phyloP scores from a whole-genome alignment of 2,329 filamentous ascomycete species.

The Neopestalotiopsis sp. region DNA sequence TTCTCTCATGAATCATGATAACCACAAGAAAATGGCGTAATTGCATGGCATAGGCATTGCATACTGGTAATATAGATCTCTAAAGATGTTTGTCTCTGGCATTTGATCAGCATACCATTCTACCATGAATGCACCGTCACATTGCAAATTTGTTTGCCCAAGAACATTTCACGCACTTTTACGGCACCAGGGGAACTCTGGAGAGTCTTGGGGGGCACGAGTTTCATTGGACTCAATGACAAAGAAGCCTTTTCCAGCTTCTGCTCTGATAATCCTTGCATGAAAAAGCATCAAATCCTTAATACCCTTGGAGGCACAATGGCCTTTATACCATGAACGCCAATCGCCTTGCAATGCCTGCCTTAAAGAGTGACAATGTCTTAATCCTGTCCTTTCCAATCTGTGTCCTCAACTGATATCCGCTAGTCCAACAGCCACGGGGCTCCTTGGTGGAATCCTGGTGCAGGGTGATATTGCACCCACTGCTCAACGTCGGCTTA shows the following conservation, averaged over 20 bases:
- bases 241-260: not conserved
- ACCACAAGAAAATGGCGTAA: not conserved
- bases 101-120: too few species aligned
- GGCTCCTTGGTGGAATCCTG: too few species aligned
- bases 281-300: not conserved
- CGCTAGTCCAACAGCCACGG: not conserved
- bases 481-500: constrained; percentile 20
- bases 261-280: not conserved
- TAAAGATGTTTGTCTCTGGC: not conserved
- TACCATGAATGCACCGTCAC: too few species aligned
- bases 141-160: too few species aligned
- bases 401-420: not conserved
- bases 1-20: not conserved
- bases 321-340: not conserved
- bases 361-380: constrained; percentile 2
- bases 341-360: constrained; percentile 7
- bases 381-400: not conserved
- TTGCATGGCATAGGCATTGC: not conserved
- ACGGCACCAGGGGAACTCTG: too few species aligned
- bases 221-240: not conserved
- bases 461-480: not conserved
- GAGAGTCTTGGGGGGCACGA: not conserved
- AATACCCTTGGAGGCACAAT: not conserved
- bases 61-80: not conserved
- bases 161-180: too few species aligned